A percentile compares a stretch with the other conserved stretches of the same genome.
phyloP scores from a whole-genome alignment of 2,329 filamentous ascomycete species.

The Ophiostoma tasmaniense region DNA sequence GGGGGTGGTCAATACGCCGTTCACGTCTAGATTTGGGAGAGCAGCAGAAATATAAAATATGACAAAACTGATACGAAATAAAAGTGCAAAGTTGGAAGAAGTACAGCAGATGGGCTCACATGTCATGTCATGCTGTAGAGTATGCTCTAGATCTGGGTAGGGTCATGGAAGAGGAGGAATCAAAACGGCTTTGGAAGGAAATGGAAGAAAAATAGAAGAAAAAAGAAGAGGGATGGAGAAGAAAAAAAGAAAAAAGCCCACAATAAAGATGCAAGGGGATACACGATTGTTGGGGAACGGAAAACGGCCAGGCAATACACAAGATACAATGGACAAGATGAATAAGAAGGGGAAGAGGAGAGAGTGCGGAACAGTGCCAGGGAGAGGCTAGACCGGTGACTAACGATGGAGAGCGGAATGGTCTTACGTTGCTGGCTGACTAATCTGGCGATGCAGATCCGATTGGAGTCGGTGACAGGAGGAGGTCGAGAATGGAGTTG shows the following conservation, averaged over 20 bases:
- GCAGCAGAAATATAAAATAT: no score
- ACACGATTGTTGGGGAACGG: not conserved
- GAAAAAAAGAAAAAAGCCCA: not conserved
- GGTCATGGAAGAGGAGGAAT: not conserved
- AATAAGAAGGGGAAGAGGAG: not conserved
- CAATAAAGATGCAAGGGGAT: not conserved
- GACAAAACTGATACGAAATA: no score
- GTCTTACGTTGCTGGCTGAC: not conserved
- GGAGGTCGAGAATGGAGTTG: not conserved
- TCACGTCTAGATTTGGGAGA: not conserved
- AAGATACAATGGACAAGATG: no score
- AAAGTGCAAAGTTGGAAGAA: no score
- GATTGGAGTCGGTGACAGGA: not conserved
- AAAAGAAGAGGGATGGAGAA: not conserved
- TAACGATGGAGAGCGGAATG: not conserved
- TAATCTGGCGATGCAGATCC: not conserved
- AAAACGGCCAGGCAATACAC: not conserved
- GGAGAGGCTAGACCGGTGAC: no score
- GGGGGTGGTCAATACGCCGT: not conserved
- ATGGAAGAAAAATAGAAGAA: not conserved
- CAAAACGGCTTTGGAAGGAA: not conserved
- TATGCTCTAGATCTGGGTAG: not conserved
- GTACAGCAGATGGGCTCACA: no score
- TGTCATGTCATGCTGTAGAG: no score
- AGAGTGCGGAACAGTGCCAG: not conserved